Base-by-base conservation (phyloP, 768 basidiomycete species). In the Vishniacozyma victoriae region DNA sequence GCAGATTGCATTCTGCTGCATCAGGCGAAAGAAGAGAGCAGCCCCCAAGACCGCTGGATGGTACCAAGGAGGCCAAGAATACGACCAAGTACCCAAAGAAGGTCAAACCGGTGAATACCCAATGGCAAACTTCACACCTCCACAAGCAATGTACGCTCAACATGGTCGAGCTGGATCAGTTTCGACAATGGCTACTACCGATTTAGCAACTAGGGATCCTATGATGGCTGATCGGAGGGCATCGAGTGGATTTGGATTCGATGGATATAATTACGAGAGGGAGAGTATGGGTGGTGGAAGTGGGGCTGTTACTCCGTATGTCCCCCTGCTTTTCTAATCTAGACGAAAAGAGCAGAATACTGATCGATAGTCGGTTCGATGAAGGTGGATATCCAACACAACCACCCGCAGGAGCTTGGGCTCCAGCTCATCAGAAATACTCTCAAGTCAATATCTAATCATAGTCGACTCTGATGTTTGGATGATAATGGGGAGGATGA, bases 1-100 rank as follows among this genome's bases (percentile, higher is more conserved):
- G 46, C 16, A 54, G 48, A 45, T 58, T 35, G 48, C 52, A 5
- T 60, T 64, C 57, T 64, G 48, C 52, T 58, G 56, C 35, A 22
- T 64, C 15, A 46, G 52, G 43, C 57, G 51, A 54, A 58, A 48
- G 50, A 53, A 48, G 23, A 41, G 48, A 20, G 31, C 25, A 31
- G 53, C 45, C 13, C 24, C 42, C 5, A 48, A 42, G 29, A 55
- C 56, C 26, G 53, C 53, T 24, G 55, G 55, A 5, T 59, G 52
- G 50, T 63, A 63, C 31, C 48, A 41, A n/a, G n/a, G n/a, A n/a
- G 9, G 29, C 29, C n/a, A 33, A 9, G 9, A n/a, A 9, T 33
- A 9, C 9, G 9, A 9, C 29, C n/a, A 9, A 33, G 29, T 33
- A 9, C 29, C 29, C 29, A 33, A 33, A 33, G 29, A 33, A n/a